Base-by-base conservation (phyloP, 2,329 filamentous ascomycete species). In the Periconia digitata region DNA sequence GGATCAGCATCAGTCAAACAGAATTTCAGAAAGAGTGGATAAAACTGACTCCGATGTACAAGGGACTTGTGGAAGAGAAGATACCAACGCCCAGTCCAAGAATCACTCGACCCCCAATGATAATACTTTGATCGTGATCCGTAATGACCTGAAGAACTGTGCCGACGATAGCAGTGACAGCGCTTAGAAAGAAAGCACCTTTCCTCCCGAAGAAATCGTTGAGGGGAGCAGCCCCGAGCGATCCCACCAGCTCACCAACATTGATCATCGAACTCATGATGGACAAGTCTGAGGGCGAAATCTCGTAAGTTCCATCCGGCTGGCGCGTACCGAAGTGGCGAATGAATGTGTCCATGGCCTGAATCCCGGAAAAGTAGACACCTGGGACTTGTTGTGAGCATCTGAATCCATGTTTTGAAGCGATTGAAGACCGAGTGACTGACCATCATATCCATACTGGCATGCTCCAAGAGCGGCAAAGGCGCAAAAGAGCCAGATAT, bases 131-230 rank as follows among this genome's bases (percentile, higher is more conserved):
- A n/a, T 72, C 69, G 56, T 69, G 60, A 51, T 74, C 76, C 2
- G 74, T 72, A 8, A 74, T 67, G 17, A 79, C 63, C 56, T 85
- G 83, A 39, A 85, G 77, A 13, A 80, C 71, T 21, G 80, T 79
- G 16, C 81, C 81, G 22, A 82, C 41, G 21, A 81, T 68, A 72
- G 82, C 78, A 51, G 84, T 74, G 12, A 71, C 53, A 6, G 76
- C 76, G n/a, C 82, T 82, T 15, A 81, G 72, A 54, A 84, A 79
- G 41, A 82, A 80, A 8, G 75, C 76, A 32, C 77, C 69, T 60
- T 74, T 72, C 27, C 81, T 72, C 8, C 80, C 81, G 35, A 83
- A 74, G 3, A 72, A 67, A 51, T 85, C 82, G 51, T 74, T 73
- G n/a, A 74, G 45, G 6, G 69, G 71, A 2, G 71, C 70, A 5